phyloP scores from a whole-genome alignment of 495 filamentous ascomycete genomes.

The Trichoderma erinaceum region DNA sequence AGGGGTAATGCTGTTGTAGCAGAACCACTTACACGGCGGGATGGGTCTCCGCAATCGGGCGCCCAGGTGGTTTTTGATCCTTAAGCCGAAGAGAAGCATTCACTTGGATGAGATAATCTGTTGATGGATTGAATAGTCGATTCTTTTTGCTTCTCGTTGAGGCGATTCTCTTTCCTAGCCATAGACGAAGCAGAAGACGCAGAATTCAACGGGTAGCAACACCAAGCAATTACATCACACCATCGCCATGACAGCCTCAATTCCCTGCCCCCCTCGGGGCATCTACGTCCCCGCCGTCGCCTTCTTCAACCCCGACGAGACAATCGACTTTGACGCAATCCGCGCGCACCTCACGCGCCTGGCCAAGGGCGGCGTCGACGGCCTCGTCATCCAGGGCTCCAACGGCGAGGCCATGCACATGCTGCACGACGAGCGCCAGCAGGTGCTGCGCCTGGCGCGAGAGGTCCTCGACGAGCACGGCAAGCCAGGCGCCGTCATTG shows the following conservation, averaged over 20 bases:
- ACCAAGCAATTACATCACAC: background rate
- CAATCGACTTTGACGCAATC: constrained; percentile 60
- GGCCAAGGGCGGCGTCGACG: constrained; percentile 61
- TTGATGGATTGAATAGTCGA: background rate
- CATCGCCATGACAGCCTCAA: background rate
- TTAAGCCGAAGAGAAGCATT: background rate
- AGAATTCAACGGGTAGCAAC: background rate
- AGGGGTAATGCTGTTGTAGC: background rate
- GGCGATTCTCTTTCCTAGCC: background rate
- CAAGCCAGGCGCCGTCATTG: constrained; percentile 25
- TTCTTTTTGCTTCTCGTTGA: background rate
- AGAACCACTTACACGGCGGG: background rate
- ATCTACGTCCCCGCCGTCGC: constrained; percentile 66
- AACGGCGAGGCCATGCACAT: constrained; percentile 33
- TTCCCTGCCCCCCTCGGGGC: constrained; percentile 30
- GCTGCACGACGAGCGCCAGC: constrained; percentile 23
- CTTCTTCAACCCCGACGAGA: constrained; percentile 54
- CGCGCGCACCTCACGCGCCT: constrained; percentile 67
- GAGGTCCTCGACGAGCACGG: constrained; percentile 19
- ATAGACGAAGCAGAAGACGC: background rate
- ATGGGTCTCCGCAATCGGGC: constrained; percentile 1
- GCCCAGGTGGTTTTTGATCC: background rate
- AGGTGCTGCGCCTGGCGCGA: constrained; percentile 24
- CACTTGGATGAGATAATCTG: background rate
- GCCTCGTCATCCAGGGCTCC: constrained; percentile 38